phyloP scores from a whole-genome alignment of 176 grass and related monocot genomes.

The Juncus inflexus region DNA sequence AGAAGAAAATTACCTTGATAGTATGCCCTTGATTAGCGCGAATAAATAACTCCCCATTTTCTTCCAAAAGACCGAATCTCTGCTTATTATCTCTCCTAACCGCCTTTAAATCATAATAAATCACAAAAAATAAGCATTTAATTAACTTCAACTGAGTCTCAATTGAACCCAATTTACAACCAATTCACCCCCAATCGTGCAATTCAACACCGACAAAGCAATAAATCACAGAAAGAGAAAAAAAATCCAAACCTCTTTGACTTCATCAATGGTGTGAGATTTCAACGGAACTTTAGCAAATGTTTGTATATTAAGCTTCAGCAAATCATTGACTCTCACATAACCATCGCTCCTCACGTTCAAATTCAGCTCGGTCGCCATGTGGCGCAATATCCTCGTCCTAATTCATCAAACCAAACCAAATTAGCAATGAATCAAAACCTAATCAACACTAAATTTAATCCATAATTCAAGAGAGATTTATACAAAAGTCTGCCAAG shows the following conservation, averaged over 20 bases:
- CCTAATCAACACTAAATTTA: background rate
- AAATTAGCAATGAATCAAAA: background rate
- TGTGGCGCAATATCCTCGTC: conserved; percentile 69
- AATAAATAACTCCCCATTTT: conserved; percentile 67
- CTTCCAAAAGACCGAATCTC: conserved; percentile 77
- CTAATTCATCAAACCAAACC: conserved; percentile 31
- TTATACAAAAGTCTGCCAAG: conserved; percentile 70
- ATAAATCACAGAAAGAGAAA: background rate
- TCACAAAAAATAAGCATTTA: background rate
- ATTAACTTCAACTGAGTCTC: background rate
- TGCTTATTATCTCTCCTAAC: conserved; percentile 81
- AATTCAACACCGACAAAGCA: no score
- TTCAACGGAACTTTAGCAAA: conserved; percentile 72
- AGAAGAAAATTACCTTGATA: conserved; percentile 40
- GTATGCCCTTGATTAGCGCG: conserved; percentile 89
- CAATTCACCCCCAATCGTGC: no score
- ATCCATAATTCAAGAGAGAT: background rate
- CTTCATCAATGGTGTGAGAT: conserved; percentile 64
- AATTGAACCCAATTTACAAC: background rate
- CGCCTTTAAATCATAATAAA: conserved; percentile 33
- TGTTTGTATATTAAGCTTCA: conserved; percentile 53
- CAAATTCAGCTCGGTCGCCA: conserved; percentile 72
- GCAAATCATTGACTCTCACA: conserved; percentile 59
- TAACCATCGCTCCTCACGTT: conserved; percentile 75
- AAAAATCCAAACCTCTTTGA: conserved; percentile 52